Evolutionary conservation across 495 filamentous ascomycete genomes (phyloP).

Genomic region (Annulohypoxylon bovei): DNA sequence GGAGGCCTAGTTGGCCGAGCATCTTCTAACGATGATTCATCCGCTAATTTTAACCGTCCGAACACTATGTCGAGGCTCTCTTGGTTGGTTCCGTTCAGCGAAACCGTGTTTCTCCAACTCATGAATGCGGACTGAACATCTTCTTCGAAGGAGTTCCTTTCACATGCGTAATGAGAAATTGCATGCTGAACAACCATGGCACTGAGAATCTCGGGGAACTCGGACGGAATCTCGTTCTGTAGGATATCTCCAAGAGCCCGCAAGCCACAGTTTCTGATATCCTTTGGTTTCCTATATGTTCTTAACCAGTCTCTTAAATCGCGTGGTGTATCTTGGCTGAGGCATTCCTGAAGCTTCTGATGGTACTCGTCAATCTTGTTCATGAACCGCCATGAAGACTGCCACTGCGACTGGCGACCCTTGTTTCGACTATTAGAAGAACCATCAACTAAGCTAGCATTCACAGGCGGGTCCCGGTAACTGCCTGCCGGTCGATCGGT

Average conservation of each 20-base stretch:
- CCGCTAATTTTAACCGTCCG: constrained; percentile 4
- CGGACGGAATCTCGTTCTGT: not conserved
- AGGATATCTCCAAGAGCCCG: constrained; percentile 20
- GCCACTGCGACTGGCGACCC: constrained; percentile 23
- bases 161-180: constrained; percentile 3
- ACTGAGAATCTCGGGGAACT: constrained; percentile 25
- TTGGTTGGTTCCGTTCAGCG: not conserved
- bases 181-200: constrained; percentile 32
- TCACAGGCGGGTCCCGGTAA: constrained; percentile 10
- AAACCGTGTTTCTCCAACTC: constrained; percentile 3
- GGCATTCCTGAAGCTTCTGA: constrained; percentile 19
- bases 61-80: constrained; percentile 15
- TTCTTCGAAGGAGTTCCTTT: constrained; percentile 11
- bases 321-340: not conserved
- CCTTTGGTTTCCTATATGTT: not conserved
- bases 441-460: constrained; percentile 5
- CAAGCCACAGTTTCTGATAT: constrained; percentile 24
- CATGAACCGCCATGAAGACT: constrained; percentile 12
- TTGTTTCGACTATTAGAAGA: constrained; percentile 10
- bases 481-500: not conserved
- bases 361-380: constrained; percentile 19
- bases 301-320: constrained; percentile 27
- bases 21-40: not conserved
- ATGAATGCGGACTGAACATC: constrained; percentile 24
- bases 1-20: constrained; percentile 4